phyloP scores from a whole-genome alignment of 2,329 filamentous ascomycete species.

The Coniochaeta sp. region DNA sequence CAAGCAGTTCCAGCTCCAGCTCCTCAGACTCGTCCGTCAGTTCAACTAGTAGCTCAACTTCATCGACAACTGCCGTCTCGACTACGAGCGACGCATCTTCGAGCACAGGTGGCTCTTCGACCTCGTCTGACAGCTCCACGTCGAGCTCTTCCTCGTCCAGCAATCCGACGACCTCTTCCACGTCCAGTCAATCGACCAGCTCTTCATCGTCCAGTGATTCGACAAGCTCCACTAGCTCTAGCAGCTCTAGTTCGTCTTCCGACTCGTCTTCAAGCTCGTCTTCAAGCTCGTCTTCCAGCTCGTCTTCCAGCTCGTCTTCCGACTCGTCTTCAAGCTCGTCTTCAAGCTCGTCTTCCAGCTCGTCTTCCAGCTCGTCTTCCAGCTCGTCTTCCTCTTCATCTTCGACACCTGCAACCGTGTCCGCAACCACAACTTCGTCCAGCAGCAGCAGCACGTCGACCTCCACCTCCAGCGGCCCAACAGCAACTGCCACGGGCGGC shows the following conservation, averaged over 20 bases:
- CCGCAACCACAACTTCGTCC: not conserved
- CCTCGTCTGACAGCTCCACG: not conserved
- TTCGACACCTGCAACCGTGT: not conserved
- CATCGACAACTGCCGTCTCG: not conserved
- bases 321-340: too few species aligned
- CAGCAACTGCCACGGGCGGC: constrained; percentile 15
- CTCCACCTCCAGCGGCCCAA: not conserved
- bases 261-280: not conserved
- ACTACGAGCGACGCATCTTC: not conserved
- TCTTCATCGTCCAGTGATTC: not conserved
- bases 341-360: too few species aligned
- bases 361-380: not conserved
- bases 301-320: not conserved
- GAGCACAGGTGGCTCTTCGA: too few species aligned
- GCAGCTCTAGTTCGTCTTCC: not conserved
- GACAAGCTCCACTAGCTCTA: not conserved
- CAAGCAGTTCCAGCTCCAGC: not conserved
- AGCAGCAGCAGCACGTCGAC: not conserved
- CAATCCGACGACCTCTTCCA: not conserved
- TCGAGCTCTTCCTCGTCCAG: not conserved
- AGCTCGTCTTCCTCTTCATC: not conserved
- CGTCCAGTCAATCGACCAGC: not conserved
- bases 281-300: not conserved
- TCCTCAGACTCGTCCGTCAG: not conserved
- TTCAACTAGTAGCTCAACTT: not conserved